phyloP scores from a whole-genome alignment of 2,329 filamentous ascomycete species.

The Fusarium albosuccineum region DNA sequence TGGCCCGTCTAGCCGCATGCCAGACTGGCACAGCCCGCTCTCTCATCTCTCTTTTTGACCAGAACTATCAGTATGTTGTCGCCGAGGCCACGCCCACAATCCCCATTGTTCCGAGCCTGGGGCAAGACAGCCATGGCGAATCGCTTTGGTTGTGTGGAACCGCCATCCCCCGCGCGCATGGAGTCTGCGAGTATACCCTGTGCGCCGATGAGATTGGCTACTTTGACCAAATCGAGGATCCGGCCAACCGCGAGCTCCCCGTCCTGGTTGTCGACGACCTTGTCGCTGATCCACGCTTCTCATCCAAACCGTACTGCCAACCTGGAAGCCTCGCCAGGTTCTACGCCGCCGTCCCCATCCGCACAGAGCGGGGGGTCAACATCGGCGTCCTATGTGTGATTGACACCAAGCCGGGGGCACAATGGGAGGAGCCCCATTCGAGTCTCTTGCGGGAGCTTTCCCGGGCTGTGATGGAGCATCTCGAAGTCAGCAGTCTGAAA shows the following conservation, averaged over 20 bases:
- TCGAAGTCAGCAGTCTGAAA: slow-evolving; percentile 49
- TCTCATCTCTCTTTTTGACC: slow-evolving; percentile 65
- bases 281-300: slow-evolving; percentile 47
- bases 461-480: slow-evolving; percentile 52
- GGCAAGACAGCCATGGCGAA: slow-evolving; percentile 16
- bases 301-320: slow-evolving; percentile 40
- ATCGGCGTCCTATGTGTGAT: slow-evolving; percentile 57
- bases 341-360: slow-evolving; percentile 58
- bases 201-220: slow-evolving; percentile 12
- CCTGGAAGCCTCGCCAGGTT: slow-evolving; percentile 48
- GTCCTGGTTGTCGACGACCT: slow-evolving; percentile 54
- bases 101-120: slow-evolving; percentile 48
- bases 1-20: slow-evolving; percentile 62
- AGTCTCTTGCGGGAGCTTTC: slow-evolving; percentile 47
- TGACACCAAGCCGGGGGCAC: slow-evolving; percentile 3
- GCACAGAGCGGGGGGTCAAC: slow-evolving; percentile 55
- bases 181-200: slow-evolving; percentile 49
- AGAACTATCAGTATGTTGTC: slow-evolving; percentile 62
- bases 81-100: slow-evolving; percentile 62
- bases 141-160: slow-evolving; percentile 49
- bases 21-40: slow-evolving; percentile 57
- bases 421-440: slow-evolving; percentile 46
- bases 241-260: slow-evolving; percentile 39
- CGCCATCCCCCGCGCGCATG: slow-evolving; percentile 48
- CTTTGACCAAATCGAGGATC: background rate